phyloP scores from a whole-genome alignment of 2,329 filamentous ascomycete species.

The Penicillium capsulatum region DNA sequence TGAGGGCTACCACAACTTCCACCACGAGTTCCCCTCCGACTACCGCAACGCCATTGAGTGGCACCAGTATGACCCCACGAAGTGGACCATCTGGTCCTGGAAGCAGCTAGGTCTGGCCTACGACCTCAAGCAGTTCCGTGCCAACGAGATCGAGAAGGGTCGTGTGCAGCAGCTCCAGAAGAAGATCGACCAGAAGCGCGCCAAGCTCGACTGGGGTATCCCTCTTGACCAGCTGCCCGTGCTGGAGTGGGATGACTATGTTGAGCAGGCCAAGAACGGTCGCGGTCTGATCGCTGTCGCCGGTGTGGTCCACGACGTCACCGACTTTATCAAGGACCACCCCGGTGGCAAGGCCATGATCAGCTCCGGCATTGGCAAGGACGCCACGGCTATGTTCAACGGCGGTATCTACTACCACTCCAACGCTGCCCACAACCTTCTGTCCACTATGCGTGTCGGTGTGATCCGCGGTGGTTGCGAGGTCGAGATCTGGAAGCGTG shows the following conservation, averaged over 20 bases:
- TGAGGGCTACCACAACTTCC: constrained; percentile 92
- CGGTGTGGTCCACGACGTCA: constrained; percentile 81
- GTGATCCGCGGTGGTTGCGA: constrained; percentile 83
- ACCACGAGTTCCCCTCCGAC: constrained; percentile 89
- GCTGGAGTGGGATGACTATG: constrained; percentile 81
- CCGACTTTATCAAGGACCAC: constrained; percentile 80
- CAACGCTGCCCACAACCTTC: constrained; percentile 82
- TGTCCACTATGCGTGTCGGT: constrained; percentile 83
- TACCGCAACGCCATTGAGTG: constrained; percentile 90
- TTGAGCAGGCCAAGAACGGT: constrained; percentile 71
- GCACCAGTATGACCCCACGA: constrained; percentile 89
- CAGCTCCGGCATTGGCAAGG: constrained; percentile 75
- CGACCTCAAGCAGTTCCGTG: constrained; percentile 84
- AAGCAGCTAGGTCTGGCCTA: constrained; percentile 80
- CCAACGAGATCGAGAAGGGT: constrained; percentile 90
- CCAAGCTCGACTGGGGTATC: constrained; percentile 78
- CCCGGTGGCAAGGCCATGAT: constrained; percentile 89
- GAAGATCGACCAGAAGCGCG: constrained; percentile 85
- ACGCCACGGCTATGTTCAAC: constrained; percentile 87
- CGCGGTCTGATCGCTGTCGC: constrained; percentile 73
- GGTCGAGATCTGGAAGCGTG: constrained; percentile 89
- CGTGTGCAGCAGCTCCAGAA: constrained; percentile 84
- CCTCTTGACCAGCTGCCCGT: constrained; percentile 82
- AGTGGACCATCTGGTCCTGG: constrained; percentile 82
- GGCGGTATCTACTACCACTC: constrained; percentile 86